These are phyloP conservation scores for Neonectria ditissima DNA, from an alignment of 2,329 filamentous ascomycete species.

Conservation along the genomic window DNA sequence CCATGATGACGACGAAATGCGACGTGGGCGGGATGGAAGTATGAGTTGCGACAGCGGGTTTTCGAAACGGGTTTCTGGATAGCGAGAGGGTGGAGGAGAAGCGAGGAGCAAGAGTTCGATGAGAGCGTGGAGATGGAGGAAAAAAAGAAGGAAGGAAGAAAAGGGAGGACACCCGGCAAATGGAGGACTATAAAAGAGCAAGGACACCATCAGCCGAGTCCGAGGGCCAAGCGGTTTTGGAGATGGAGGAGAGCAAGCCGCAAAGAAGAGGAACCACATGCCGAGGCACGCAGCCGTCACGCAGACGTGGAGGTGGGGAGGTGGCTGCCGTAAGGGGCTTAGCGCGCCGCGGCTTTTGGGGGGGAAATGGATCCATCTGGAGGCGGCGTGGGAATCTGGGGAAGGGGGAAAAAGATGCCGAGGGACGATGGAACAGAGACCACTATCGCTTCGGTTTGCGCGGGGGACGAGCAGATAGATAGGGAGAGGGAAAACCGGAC, in stretches of 20 bases:
- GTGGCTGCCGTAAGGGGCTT: conserved; percentile 24
- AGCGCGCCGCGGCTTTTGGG: conserved; percentile 15
- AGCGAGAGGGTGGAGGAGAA: background rate
- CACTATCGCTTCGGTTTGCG: conserved; percentile 13
- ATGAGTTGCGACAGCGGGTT: background rate
- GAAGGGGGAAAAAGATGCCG: conserved; percentile 46
- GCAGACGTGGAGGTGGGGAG: conserved; percentile 29
- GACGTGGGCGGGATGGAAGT: background rate
- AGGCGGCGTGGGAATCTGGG: conserved; percentile 37
- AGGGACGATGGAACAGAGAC: conserved; percentile 35
- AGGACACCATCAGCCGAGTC: conserved; percentile 37
- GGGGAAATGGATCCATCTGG: background rate
- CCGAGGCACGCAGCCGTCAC: conserved; percentile 40
- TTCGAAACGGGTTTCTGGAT: too few relatives aligned
- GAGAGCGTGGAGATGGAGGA: background rate
- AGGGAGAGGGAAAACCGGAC: too few relatives aligned
- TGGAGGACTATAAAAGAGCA: conserved; percentile 37
- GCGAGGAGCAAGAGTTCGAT: background rate
- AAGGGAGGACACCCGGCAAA: background rate
- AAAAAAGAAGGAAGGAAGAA: background rate
- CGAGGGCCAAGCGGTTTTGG: conserved; percentile 11
- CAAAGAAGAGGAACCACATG: conserved; percentile 34
- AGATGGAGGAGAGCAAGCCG: conserved; percentile 21
- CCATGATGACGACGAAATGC: conserved; percentile 65
- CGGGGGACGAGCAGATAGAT: too few relatives aligned